Base-by-base conservation (phyloP, 1,139 yeast genomes). In the Yamadazyma songkhlaensis region DNA sequence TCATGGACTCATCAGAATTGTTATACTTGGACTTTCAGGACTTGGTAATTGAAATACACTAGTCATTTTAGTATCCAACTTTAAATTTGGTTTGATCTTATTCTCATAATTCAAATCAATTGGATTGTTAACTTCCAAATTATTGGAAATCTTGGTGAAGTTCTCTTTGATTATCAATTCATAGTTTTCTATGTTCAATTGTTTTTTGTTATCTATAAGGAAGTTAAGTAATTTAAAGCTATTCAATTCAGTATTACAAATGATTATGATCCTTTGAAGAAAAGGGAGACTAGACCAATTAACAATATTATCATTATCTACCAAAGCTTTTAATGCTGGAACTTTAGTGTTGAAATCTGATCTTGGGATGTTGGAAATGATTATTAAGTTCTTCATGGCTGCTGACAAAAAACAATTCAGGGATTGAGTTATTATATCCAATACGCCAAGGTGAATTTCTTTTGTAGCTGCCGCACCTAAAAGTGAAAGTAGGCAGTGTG, bases 251-350 rank as follows among this genome's bases (percentile, higher is more conserved):
- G 56, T 50, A 36, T 58, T 53, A 40, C 72, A 54, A 6, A 72
- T 67, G 21, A 73, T 58, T 17, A 73, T 71, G 14, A 67, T 55
- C 26, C 79, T 53, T 34, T 57, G 59, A 35, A 73, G 54, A 39
- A 67, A 70, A 4, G 76, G 66, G 31, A 74, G 49, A 37, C 63
- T 67, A 11, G 74, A 62, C 78, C 78, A 74, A 41, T 65, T 60
- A 5, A 41, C 39, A 7, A 46, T 38, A 8, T 33, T 37, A 4
- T 34, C 25, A 12, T 34, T 34, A 36, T 40, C 30, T 6, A 44
- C 29, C 6, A 23, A 11, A 1, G 42, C 21, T 24, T 38, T 41
- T 9, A 47, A 31, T 2, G 9, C 9, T 8, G 26, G 17, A n/a
- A 41, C 27, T 14, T 36, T 35, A 3, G 30, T 29, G 9, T n/a